Base-by-base conservation (phyloP, 1,284 basidiomycete species). In the Anthracocystis walkeri region DNA sequence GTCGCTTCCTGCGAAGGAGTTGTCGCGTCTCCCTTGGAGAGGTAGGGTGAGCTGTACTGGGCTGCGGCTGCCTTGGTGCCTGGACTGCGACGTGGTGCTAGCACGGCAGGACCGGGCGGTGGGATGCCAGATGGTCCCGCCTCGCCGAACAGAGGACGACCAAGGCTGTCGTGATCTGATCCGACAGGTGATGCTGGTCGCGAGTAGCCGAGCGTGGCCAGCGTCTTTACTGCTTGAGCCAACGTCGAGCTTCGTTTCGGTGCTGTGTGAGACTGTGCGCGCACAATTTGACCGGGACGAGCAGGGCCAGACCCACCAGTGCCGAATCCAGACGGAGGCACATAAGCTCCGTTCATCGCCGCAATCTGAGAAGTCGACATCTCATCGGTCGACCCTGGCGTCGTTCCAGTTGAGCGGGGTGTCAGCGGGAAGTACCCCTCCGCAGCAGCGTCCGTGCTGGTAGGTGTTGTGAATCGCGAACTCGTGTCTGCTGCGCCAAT, bases 391-490 rank as follows among this genome's bases (percentile, higher is more conserved):
- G 54, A 86, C 83, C n/a, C 86, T 82, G 35, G 74, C 14, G 87
- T 87, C 4, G 84, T 75, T 18, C 59, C 82, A 58, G 71, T 67
- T 14, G 74, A 63, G n/a, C 69, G 53, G 1, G 82, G 75, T 1
- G 87, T 86, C 2, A 86, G 84, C 11, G 88, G 86, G 1, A 90
- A 89, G 18, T 90, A 81, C 25, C 80, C 71, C 25, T 84, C 77
- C 18, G 74, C 59, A 0, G 57, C 57, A 20, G 62, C 77, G 35
- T 63, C 72, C 20, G 80, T 65, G 69, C 70, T 66, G 31, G 82
- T 79, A 61, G 82, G 63, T 82, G 88, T 12, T 25, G 54, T 73
- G 56, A 59, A 79, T 21, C 53, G 80, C 41, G 57, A 72, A 56
- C 56, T 73, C 27, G 52, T 75, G 79, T 79, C 64, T 5, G 54